Evolutionary conservation across 352 stramenopile species (phyloP).

Genomic region (Salisapilia sapeloensis): DNA sequence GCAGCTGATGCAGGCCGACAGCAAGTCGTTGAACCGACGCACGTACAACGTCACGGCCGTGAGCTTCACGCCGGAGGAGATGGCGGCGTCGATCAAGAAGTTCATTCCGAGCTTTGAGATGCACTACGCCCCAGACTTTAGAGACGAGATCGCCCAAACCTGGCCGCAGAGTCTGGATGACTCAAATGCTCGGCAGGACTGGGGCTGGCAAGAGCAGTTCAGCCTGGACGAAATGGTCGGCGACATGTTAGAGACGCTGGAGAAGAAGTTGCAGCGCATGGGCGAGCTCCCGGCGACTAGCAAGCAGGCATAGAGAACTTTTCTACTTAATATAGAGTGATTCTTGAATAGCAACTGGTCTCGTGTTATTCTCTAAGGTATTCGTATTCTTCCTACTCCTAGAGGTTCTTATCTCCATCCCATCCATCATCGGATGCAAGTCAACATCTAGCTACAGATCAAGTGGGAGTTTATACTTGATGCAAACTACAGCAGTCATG

Average conservation of each 20-base stretch:
- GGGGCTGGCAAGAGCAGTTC: constrained; percentile 81
- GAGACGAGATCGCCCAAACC: constrained; percentile 83
- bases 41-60: constrained; percentile 86
- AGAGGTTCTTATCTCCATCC: no score
- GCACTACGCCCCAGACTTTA: constrained; percentile 78
- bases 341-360: no score
- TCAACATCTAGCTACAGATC: no score
- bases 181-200: constrained; percentile 62
- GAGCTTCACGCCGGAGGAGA: constrained; percentile 78
- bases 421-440: no score
- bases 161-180: constrained; percentile 83
- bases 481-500: no score
- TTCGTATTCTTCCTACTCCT: no score
- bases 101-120: constrained; percentile 79
- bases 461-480: no score
- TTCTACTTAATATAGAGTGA: no score
- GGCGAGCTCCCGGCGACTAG: not conserved
- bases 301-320: no score
- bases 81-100: constrained; percentile 75
- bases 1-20: constrained; percentile 56
- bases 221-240: constrained; percentile 80
- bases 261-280: constrained; percentile 56
- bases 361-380: no score
- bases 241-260: constrained; percentile 81
- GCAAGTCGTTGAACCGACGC: constrained; percentile 56